Base-by-base conservation (phyloP, 805 yeast genomes). In the Suhomyces prunicola region DNA sequence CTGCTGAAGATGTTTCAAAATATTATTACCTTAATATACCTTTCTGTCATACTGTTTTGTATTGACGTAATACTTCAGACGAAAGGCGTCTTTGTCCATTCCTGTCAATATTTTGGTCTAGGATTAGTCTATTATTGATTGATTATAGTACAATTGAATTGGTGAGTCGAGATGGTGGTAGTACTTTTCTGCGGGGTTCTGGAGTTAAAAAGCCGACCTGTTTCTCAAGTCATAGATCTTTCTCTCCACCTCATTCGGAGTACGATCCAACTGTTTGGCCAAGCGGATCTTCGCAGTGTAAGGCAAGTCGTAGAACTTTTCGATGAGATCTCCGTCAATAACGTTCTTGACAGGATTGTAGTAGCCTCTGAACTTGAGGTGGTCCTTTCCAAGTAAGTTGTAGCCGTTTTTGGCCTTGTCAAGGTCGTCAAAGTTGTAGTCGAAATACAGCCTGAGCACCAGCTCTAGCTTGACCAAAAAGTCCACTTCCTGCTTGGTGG, bases 271-370 rank as follows among this genome's bases (percentile, higher is more conserved):
- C 45, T 68, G 68, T 12, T 68, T 60, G 6, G 77, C 76, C 27
- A 80, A 69, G 17, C 62, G 66, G 19, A 72, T 59, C 52, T 79
- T 74, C 4, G 66, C 62, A 1, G 70, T 59, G 1, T 67, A 64
- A 12, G 63, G 61, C 19, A 81, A 64, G 8, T 66, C 61, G 47
- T 63, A 68, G 61, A 74, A 88, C 42, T 69, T 65, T 60, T 90
- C 97, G 47, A 93, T 74, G 13, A 89, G 72, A 64, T 94, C 98
- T 8, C 99, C 99, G 69, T 94, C 97, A 41, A 94, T 78, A 2
- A 88, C 84, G 48, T 83, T 79, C 57, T 84, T 86, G 2, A 79
- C 81, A 0, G 97, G 97, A n/a, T 82, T 84, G 65, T 90, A 90
- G 62, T 86, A 87, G 50, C 97, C 79, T 51, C 97, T 72, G 65